Evolutionary conservation across 805 yeast genomes (phyloP).

Genomic region (Pichia heedii): DNA sequence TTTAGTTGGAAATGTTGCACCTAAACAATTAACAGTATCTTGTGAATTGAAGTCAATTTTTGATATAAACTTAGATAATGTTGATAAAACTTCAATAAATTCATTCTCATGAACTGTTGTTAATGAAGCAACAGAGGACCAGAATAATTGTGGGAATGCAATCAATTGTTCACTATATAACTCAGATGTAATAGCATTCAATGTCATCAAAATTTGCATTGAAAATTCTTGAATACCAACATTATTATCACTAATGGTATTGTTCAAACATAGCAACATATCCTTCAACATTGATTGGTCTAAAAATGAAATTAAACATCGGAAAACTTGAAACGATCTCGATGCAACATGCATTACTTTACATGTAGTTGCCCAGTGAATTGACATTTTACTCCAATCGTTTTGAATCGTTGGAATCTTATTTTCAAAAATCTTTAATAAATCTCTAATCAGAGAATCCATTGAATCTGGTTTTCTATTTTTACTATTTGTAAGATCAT

Average conservation of each 20-base stretch:
- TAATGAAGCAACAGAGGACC: constrained; percentile 91
- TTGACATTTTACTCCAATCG: constrained; percentile 78
- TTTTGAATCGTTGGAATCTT: constrained; percentile 47
- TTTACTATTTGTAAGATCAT: constrained; percentile 69
- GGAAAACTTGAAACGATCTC: constrained; percentile 85
- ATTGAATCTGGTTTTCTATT: constrained; percentile 77
- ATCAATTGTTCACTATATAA: constrained; percentile 68
- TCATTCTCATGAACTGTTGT: constrained; percentile 89
- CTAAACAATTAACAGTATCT: constrained; percentile 74
- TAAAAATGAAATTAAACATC: constrained; percentile 70
- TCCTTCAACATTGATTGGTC: constrained; percentile 87
- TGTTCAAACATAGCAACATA: constrained; percentile 86
- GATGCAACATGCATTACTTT: constrained; percentile 97
- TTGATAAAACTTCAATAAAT: constrained; percentile 77
- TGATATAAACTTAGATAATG: constrained; percentile 71
- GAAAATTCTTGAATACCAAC: constrained; percentile 92
- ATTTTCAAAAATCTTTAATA: constrained; percentile 46
- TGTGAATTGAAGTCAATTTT: constrained; percentile 81
- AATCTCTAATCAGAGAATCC: constrained; percentile 63
- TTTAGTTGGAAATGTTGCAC: constrained; percentile 82
- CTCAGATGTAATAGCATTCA: constrained; percentile 87
- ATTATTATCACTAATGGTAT: constrained; percentile 84
- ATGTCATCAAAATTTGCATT: constrained; percentile 93
- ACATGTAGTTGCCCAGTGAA: constrained; percentile 95
- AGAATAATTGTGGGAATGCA: constrained; percentile 86